phyloP scores from a whole-genome alignment of 805 yeast genomes.

The Wickerhamiella qilinensis region DNA sequence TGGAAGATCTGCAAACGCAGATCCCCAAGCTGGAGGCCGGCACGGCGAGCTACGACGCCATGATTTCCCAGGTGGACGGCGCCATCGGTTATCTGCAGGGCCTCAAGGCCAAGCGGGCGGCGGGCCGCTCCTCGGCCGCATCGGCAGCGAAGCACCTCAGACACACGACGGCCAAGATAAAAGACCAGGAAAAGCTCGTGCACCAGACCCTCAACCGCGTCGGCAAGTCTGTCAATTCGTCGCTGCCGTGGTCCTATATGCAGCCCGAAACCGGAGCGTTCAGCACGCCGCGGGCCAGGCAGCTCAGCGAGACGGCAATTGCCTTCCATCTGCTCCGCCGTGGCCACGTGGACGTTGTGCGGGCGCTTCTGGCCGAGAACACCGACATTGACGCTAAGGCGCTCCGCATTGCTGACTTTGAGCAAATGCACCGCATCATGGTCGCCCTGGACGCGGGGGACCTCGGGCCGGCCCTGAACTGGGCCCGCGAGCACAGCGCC shows the following conservation, averaged over 20 bases:
- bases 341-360: slow-evolving; percentile 28
- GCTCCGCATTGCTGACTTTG: slow-evolving; percentile 23
- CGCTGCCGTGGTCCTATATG: slow-evolving; percentile 16
- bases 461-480: slow-evolving; percentile 31
- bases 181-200: slow-evolving; percentile 16
- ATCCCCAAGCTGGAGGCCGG: not conserved
- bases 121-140: not conserved
- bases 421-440: slow-evolving; percentile 29
- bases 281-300: not conserved
- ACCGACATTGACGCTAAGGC: slow-evolving; percentile 1
- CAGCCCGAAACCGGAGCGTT: slow-evolving; percentile 13
- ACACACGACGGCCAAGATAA: not conserved
- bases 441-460: slow-evolving; percentile 23
- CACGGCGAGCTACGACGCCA: not conserved
- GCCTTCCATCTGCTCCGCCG: slow-evolving; percentile 32
- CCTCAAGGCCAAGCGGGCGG: not conserved
- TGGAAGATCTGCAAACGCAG: not conserved
- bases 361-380: slow-evolving; percentile 19
- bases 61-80: not conserved
- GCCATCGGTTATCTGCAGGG: not conserved
- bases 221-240: slow-evolving; percentile 15
- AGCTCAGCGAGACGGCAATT: slow-evolving; percentile 23
- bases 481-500: slow-evolving; percentile 26
- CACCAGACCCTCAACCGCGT: slow-evolving; percentile 18
- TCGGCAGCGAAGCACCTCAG: not conserved